Conservation (phyloP, 2,329 filamentous ascomycete species). For the Apiospora sp. region DNA sequence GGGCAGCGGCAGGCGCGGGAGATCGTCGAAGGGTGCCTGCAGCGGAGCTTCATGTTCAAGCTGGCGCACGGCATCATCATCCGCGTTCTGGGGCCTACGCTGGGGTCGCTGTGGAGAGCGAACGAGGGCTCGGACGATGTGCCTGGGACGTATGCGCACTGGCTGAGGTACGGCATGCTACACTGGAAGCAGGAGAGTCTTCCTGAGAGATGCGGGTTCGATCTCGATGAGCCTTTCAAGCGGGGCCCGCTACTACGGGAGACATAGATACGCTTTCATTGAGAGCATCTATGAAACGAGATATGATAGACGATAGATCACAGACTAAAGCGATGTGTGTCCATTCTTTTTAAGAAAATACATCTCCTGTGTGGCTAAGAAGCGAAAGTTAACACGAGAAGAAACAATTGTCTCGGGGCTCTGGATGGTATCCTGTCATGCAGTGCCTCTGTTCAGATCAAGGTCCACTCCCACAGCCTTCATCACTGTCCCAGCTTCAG, state of each 20-base stretch:
- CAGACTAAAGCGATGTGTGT: not conserved
- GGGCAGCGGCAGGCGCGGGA: constrained; percentile 57
- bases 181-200: constrained; percentile 55
- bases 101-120: constrained; percentile 62
- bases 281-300: not conserved
- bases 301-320: not conserved
- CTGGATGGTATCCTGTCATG: not conserved
- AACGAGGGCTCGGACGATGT: constrained; percentile 57
- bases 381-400: not conserved
- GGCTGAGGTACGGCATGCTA: constrained; percentile 58
- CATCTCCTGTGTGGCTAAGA: not conserved
- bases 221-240: constrained; percentile 44
- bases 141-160: constrained; percentile 61
- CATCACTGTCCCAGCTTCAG: not conserved
- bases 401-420: not conserved
- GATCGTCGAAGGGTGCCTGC: constrained; percentile 60
- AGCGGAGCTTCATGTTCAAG: constrained; percentile 61
- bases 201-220: constrained; percentile 45
- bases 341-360: not conserved
- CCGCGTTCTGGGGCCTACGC: constrained; percentile 55
- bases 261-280: constrained; percentile 25
- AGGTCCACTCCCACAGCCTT: not conserved
- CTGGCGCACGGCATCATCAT: constrained; percentile 62
- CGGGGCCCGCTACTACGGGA: constrained; percentile 44
- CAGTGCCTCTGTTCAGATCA: not conserved